A percentile compares a stretch with the other conserved stretches of the same genome.
Evolutionary conservation across 108 stramenopile species (phyloP).

Genomic region (Cyclostephanos tholiformis): DNA sequence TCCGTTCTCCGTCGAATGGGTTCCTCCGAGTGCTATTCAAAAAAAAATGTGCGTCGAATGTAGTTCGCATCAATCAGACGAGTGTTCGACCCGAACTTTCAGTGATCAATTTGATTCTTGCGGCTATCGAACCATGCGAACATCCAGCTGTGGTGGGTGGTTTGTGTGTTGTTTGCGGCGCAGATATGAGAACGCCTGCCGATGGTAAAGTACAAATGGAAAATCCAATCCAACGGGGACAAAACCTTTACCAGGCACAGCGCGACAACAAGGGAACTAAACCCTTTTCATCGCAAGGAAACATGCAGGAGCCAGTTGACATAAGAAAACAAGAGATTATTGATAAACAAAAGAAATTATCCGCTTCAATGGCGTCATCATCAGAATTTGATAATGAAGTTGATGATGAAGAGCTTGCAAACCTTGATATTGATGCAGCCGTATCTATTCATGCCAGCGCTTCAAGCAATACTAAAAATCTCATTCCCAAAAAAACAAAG

Average conservation of each 20-base stretch:
- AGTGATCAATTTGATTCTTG: slow-evolving; percentile 41
- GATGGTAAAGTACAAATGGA: slow-evolving; percentile 8
- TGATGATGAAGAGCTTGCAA: slow-evolving; percentile 19
- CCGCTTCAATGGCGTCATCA: not conserved
- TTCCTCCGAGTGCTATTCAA: slow-evolving; percentile 26
- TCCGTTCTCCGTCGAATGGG: slow-evolving; percentile 32
- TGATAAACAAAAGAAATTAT: slow-evolving; percentile 21
- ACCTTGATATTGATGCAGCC: slow-evolving; percentile 13
- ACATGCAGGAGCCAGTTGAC: slow-evolving; percentile 1
- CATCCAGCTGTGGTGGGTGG: slow-evolving; percentile 78
- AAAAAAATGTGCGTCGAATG: not conserved
- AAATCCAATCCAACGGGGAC: not conserved
- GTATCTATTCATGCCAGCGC: not conserved
- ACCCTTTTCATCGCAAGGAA: not conserved
- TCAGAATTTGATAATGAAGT: not conserved
- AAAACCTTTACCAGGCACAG: not conserved
- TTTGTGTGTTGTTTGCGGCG: slow-evolving; percentile 77
- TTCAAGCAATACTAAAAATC: not conserved
- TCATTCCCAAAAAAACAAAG: slow-evolving; percentile 3
- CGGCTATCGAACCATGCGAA: slow-evolving; percentile 64
- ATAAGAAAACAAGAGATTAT: slow-evolving; percentile 3
- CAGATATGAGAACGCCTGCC: slow-evolving; percentile 8
- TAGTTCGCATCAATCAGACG: not conserved
- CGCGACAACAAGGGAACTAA: slow-evolving; percentile 6
- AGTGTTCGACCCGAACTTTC: not conserved